These are phyloP conservation scores for Candida schatavii DNA, from an alignment of 805 yeast species.

Conservation along the genomic window DNA sequence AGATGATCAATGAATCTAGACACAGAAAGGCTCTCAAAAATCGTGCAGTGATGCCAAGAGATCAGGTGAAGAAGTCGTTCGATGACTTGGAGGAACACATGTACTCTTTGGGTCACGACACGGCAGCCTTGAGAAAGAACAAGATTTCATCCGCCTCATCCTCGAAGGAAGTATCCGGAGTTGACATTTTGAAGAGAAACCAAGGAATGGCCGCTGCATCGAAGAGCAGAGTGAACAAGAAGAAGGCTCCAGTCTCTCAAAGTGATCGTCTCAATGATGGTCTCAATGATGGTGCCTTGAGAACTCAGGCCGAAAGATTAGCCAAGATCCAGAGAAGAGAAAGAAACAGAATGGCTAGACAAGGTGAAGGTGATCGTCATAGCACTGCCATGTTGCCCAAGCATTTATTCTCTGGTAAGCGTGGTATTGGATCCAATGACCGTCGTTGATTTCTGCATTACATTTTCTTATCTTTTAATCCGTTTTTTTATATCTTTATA, in stretches of 20 bases:
- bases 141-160: slow-evolving; percentile 46
- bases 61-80: slow-evolving; percentile 73
- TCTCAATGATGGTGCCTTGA: slow-evolving; percentile 73
- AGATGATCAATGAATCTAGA: slow-evolving; percentile 86
- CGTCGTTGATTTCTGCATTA: slow-evolving; percentile 54
- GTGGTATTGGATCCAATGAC: slow-evolving; percentile 92
- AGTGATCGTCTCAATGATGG: slow-evolving; percentile 84
- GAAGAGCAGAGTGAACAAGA: slow-evolving; percentile 33
- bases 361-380: slow-evolving; percentile 96
- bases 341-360: slow-evolving; percentile 87
- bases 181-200: slow-evolving; percentile 71
- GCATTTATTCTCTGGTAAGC: slow-evolving; percentile 94
- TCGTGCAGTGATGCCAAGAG: slow-evolving; percentile 86
- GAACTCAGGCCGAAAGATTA: slow-evolving; percentile 83
- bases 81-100: slow-evolving; percentile 84
- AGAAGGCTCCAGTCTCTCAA: slow-evolving; percentile 54
- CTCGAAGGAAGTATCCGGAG: slow-evolving; percentile 57
- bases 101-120: slow-evolving; percentile 87
- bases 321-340: slow-evolving; percentile 89
- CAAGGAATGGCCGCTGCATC: slow-evolving; percentile 39
- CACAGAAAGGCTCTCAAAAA: slow-evolving; percentile 83
- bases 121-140: slow-evolving; percentile 48
- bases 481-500: slow-evolving; percentile 2
- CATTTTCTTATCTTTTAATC: too few relatives aligned
- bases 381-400: slow-evolving; percentile 81